These are phyloP conservation scores for Pyropia haitanensis DNA, from an alignment of 23 red algal species.

Conservation along the genomic window DNA sequence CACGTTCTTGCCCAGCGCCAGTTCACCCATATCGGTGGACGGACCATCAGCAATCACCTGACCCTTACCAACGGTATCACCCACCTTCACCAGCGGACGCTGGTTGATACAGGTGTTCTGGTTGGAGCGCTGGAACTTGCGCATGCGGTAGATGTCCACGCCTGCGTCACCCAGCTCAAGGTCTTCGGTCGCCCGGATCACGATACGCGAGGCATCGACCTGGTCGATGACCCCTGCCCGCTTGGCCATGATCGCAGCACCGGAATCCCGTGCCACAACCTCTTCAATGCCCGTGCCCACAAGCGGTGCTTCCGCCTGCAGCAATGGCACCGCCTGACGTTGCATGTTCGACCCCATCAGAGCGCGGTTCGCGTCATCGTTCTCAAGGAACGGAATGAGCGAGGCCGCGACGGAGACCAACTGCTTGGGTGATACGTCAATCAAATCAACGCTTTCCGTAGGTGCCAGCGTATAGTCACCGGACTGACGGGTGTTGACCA, in stretches of 20 bases:
- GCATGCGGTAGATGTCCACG: not conserved
- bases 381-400: not conserved
- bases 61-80: not conserved
- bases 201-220: not conserved
- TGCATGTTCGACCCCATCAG: conserved; percentile 1
- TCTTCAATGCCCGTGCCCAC: not conserved
- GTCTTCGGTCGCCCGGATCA: conserved; percentile 1
- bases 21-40: not conserved
- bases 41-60: not conserved
- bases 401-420: conserved; percentile 3
- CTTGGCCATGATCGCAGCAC: conserved; percentile 4
- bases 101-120: conserved; percentile 7
- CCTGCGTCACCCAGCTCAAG: not conserved
- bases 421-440: too few relatives aligned
- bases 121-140: conserved; percentile 2
- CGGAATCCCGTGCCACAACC: not conserved
- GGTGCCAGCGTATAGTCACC: not conserved
- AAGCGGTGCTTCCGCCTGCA: not conserved
- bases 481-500: not conserved
- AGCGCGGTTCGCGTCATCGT: not conserved
- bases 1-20: not conserved
- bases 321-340: conserved; percentile 4
- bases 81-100: not conserved
- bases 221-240: not conserved
- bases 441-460: too few relatives aligned